phyloP scores from a whole-genome alignment of 768 basidiomycete genomes.

The Pisolithus marmoratus region DNA sequence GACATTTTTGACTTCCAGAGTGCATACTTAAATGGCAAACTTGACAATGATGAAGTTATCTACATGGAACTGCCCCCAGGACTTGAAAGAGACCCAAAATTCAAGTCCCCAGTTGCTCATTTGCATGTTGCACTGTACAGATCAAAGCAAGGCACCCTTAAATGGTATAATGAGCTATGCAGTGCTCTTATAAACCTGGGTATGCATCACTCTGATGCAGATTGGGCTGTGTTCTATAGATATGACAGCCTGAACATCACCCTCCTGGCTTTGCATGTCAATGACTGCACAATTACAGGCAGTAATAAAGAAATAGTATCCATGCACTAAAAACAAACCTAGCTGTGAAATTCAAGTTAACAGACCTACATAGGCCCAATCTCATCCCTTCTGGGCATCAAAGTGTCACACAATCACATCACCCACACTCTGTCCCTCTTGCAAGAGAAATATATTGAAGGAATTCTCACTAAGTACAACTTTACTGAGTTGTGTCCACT shows the following conservation, averaged over 20 bases:
- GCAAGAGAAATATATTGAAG: background rate
- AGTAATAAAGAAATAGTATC: background rate
- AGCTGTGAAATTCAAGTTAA: background rate
- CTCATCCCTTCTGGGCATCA: slow-evolving; percentile 7
- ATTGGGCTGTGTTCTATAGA: slow-evolving; percentile 4
- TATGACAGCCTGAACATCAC: background rate
- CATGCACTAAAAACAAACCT: slow-evolving; percentile 5
- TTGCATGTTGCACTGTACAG: slow-evolving; percentile 3
- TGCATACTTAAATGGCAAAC: slow-evolving; percentile 35
- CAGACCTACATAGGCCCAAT: slow-evolving; percentile 1
- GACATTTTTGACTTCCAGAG: slow-evolving; percentile 38
- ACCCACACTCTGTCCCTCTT: background rate
- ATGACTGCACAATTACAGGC: slow-evolving; percentile 6
- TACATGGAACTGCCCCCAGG: slow-evolving; percentile 40
- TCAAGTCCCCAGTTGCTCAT: slow-evolving; percentile 8
- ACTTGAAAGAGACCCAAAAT: background rate
- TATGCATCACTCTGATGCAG: background rate
- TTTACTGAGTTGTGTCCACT: background rate
- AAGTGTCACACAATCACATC: background rate
- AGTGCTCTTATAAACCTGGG: background rate
- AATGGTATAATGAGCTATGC: slow-evolving; percentile 5
- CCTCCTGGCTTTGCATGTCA: background rate
- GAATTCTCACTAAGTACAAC: slow-evolving; percentile 1
- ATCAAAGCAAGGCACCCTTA: slow-evolving; percentile 5
- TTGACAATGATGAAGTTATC: slow-evolving; percentile 29